Evolutionary conservation across 164 flowering plant genomes (phyloP), one percentile per base, ranked within the genome.

Genomic region (Tetracentron sinense): DNA sequence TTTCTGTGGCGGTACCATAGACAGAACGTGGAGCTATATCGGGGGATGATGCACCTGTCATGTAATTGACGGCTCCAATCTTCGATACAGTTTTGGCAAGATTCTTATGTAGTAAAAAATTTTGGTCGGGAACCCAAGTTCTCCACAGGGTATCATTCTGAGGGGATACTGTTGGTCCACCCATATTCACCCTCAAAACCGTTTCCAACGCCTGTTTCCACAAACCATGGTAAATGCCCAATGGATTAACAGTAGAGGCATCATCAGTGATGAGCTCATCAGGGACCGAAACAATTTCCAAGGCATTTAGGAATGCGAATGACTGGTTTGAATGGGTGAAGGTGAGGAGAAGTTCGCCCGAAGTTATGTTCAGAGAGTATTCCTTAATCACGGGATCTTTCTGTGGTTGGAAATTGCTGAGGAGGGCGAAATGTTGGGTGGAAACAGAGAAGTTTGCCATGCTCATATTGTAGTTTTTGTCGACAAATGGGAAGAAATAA

Each of bases 261-360:
- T 54, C 81, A 58, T 83, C 89, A 0, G 66, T 23, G 50, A 88
- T 75, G 50, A 92, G 81, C 17, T 46, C 62, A 22, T 81, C 81
- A 0, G 98, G 96, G 20, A 77, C 84, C 3, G 96, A 90, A 63
- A 85, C 82, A 59, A 92, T 83, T 75, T 90, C 98, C 15, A 92
- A 30, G 20, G 89, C 96, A 72, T 81, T 92, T 14, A 92, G 47
- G 64, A 80, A 92, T 0, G 98, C 98, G 31, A 88, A 74, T 7
- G 96, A 86, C 35, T 57, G 59, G 8, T n/a, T 7, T 0, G 82
- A 68, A n/a, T 96, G 96, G 7, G 73, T 44, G 64, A 90, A 80
- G 17, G 82, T 70, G 63, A 90, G 57, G 3, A 65, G 76, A 60
- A 92, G 84, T 14, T 49, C 67, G 4, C 56, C 62, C 0, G 82